phyloP scores from a whole-genome alignment of 139 green algal species.

The Nannochloris sp. region DNA sequence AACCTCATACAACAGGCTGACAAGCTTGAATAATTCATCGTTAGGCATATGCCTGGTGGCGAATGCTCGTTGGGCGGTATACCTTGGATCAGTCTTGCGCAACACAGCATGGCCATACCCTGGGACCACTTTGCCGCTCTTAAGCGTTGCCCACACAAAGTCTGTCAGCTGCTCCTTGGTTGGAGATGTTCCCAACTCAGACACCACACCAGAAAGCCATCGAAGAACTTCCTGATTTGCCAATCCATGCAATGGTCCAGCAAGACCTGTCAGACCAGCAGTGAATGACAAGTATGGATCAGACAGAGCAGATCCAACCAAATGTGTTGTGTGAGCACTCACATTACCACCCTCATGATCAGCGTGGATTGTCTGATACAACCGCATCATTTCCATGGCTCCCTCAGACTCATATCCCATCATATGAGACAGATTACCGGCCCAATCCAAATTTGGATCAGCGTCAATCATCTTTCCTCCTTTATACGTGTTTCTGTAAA shows the following conservation, averaged over 20 bases:
- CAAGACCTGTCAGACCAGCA: slow-evolving; percentile 90
- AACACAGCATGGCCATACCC: slow-evolving; percentile 97
- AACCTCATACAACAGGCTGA: slow-evolving; percentile 82
- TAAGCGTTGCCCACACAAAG: slow-evolving; percentile 86
- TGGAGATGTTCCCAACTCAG: slow-evolving; percentile 62
- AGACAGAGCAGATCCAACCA: slow-evolving; percentile 86
- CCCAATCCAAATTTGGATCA: slow-evolving; percentile 81
- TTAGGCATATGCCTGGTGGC: slow-evolving; percentile 83
- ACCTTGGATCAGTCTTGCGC: slow-evolving; percentile 94
- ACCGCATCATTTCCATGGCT: slow-evolving; percentile 83
- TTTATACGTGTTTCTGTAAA: slow-evolving; percentile 75
- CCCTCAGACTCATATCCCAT: slow-evolving; percentile 67
- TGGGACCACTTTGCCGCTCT: slow-evolving; percentile 88
- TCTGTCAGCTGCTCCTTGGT: slow-evolving; percentile 77
- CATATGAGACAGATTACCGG: slow-evolving; percentile 88
- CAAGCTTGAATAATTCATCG: slow-evolving; percentile 87
- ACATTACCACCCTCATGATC: slow-evolving; percentile 94
- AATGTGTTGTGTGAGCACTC: slow-evolving; percentile 84
- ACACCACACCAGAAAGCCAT: slow-evolving; percentile 68
- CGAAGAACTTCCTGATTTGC: slow-evolving; percentile 96
- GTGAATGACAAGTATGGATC: slow-evolving; percentile 94
- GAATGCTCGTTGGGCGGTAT: slow-evolving; percentile 78
- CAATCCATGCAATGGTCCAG: slow-evolving; percentile 92
- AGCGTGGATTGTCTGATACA: slow-evolving; percentile 97
- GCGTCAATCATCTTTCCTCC: slow-evolving; percentile 39